These are phyloP conservation scores for Lotus japonicus DNA, from an alignment of 306 rosid species.

Conservation along the genomic window DNA sequence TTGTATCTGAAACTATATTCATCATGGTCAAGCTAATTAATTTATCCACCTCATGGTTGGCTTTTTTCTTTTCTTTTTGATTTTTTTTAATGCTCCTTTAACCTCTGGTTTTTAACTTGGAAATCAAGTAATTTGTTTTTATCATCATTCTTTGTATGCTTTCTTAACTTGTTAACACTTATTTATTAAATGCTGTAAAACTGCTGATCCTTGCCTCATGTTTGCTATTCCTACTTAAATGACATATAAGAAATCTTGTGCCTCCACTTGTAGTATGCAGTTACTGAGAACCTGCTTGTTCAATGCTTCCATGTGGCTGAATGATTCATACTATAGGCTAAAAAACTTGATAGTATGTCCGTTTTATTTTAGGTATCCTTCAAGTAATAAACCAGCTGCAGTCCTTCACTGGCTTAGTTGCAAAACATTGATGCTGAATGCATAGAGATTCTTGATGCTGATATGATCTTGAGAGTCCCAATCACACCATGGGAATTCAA, in stretches of 20 bases:
- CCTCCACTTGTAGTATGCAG: neutral
- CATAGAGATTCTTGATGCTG: slow-evolving; percentile 96
- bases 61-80: neutral
- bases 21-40: neutral
- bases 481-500: slow-evolving; percentile 98
- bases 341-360: slow-evolving; percentile 11
- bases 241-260: neutral
- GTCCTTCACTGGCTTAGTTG: slow-evolving; percentile 98
- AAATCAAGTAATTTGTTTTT: neutral
- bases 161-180: neutral
- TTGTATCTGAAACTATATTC: neutral
- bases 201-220: neutral
- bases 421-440: slow-evolving; percentile 82
- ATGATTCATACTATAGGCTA: neutral
- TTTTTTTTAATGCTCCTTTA: neutral
- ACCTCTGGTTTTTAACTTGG: neutral
- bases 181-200: neutral
- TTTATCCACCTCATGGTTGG: neutral
- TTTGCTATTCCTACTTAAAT: slow-evolving; percentile 6
- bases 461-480: slow-evolving; percentile 93
- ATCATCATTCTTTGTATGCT: neutral
- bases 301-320: neutral
- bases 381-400: slow-evolving; percentile 95
- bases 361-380: slow-evolving; percentile 75
- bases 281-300: slow-evolving; percentile 2